Base-by-base conservation (phyloP, 306 rosid species). In the Ceratonia siliqua region DNA sequence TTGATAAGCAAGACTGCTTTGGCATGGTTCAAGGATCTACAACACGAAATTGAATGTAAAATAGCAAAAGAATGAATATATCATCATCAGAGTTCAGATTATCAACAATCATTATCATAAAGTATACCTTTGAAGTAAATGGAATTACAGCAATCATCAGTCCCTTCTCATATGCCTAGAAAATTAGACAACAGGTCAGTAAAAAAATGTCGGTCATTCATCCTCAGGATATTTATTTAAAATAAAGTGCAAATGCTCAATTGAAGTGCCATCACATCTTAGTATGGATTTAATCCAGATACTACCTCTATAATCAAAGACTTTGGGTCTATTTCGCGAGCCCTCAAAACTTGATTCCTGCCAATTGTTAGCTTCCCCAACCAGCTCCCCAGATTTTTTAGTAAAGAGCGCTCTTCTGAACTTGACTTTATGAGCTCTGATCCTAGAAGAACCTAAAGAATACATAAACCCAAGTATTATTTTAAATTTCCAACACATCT, bases 131-230 rank as follows among this genome's bases (percentile, higher is more conserved):
- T 62, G 99, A 95, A 30, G 97, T 95, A 87, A 95, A 95, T 38
- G 99, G 99, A 85, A 95, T 90, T 43, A 95, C 98, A 39, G 99
- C 99, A 82, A 95, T 95, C 99, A 95, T 95, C 84, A 95, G 82
- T 68, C 99, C 99, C 81, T 95, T 95, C 83, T 92, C 99, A 87
- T 95, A 95, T 45, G 99, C 99, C 99, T 95, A 76, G 74, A 74
- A 46, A 66, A 68, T 65, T 24, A 30, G 57, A 71, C 46, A 50
- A 35, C 17, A 74, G 35, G 17, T 54, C 5, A 25, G 39, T 59
- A 6, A 12, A 35, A 8, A n/a, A n/a, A 3, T 5, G 6, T 6
- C 33, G 28, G 43, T 3, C 6, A 33, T 8, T 3, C 28, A 35
- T 3, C 28, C 8, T 10, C 32, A 13, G 10, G 14, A 52, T 35